These are phyloP conservation scores for Biancaea sappan DNA, from an alignment of 306 rosid species.

Conservation along the genomic window DNA sequence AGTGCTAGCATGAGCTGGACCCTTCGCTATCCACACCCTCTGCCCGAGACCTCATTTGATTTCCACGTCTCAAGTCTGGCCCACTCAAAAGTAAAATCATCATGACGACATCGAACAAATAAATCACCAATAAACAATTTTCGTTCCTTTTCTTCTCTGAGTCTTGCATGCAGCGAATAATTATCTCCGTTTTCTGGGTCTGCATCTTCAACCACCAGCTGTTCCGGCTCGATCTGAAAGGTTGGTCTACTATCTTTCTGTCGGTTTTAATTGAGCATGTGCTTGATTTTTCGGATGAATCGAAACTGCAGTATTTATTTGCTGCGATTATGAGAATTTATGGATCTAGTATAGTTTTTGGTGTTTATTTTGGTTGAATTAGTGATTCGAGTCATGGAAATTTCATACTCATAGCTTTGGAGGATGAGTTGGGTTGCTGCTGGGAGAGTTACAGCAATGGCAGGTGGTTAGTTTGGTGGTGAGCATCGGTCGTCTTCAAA, in stretches of 20 bases:
- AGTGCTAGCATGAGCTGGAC: background rate
- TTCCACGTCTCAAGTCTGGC: background rate
- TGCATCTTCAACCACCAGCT: background rate
- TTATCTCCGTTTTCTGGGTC: background rate
- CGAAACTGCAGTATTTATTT: too few species aligned
- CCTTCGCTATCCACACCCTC: too few species aligned
- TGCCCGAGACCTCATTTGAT: background rate
- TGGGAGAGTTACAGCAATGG: background rate
- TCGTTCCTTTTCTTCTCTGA: background rate
- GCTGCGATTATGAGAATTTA: background rate
- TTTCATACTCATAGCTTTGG: conserved; percentile 10
- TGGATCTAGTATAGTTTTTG: background rate
- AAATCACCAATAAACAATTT: too few species aligned
- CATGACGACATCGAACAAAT: too few species aligned
- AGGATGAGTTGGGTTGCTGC: background rate
- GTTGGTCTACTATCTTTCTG: background rate
- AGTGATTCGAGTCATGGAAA: conserved; percentile 10
- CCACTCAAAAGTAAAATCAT: too few species aligned
- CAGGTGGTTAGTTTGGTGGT: background rate
- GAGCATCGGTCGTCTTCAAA: background rate
- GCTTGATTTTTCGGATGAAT: background rate
- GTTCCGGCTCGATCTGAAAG: background rate
- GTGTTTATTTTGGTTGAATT: background rate
- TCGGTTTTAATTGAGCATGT: background rate
- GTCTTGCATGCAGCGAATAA: background rate